These are phyloP conservation scores for Exophiala sp. DNA, from an alignment of 2,329 filamentous ascomycete species.

Conservation along the genomic window DNA sequence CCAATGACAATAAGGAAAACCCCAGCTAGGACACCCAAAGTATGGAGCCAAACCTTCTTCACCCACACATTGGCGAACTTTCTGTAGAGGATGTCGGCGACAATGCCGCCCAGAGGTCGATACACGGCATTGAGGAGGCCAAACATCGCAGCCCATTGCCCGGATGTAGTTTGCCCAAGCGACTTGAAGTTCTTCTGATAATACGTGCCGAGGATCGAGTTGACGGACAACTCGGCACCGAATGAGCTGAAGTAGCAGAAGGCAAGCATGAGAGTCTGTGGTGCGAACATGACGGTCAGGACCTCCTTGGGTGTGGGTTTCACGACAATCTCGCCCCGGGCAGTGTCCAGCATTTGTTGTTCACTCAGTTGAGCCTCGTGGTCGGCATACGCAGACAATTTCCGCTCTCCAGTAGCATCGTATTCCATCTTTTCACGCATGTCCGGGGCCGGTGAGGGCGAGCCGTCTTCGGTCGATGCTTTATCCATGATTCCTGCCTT, in stretches of 20 bases:
- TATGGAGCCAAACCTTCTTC: slow-evolving; percentile 59
- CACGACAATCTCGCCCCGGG: slow-evolving; percentile 54
- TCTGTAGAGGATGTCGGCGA: slow-evolving; percentile 53
- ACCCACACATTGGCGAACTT: slow-evolving; percentile 47
- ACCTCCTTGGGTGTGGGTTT: slow-evolving; percentile 59
- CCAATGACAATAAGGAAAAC: slow-evolving; percentile 59
- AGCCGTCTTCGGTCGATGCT: slow-evolving; percentile 26
- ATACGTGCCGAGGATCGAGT: slow-evolving; percentile 55
- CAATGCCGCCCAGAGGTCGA: slow-evolving; percentile 45
- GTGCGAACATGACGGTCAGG: slow-evolving; percentile 57
- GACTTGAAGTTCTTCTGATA: slow-evolving; percentile 52
- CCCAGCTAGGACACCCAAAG: slow-evolving; percentile 52
- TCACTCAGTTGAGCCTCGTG: slow-evolving; percentile 43
- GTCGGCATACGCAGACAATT: slow-evolving; percentile 29
- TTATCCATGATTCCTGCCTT: slow-evolving; percentile 31
- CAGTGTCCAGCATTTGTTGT: slow-evolving; percentile 46
- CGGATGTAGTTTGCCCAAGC: slow-evolving; percentile 51
- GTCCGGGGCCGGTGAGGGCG: slow-evolving; percentile 26
- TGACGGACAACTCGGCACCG: slow-evolving; percentile 55
- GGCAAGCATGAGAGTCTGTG: slow-evolving; percentile 49
- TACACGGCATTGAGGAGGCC: slow-evolving; percentile 48
- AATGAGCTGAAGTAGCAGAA: slow-evolving; percentile 57
- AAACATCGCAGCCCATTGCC: slow-evolving; percentile 53
- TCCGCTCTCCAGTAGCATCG: slow-evolving; percentile 30
- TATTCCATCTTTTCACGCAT: slow-evolving; percentile 33